These are phyloP conservation scores for Ramularia collo-cygni DNA, from an alignment of 2,329 filamentous ascomycete species.

Conservation along the genomic window DNA sequence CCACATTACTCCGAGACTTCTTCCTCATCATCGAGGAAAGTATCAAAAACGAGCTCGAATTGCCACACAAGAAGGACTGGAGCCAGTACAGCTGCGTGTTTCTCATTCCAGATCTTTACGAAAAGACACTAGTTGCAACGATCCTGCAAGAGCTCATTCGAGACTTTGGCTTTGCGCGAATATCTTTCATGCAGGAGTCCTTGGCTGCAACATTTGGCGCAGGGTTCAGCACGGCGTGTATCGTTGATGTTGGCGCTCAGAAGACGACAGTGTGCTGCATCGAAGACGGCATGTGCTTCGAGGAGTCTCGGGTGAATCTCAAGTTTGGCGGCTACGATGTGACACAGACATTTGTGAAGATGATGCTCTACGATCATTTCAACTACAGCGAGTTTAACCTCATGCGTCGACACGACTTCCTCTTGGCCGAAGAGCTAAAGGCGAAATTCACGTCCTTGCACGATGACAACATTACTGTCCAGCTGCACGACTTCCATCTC, in stretches of 20 bases:
- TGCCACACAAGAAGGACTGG: slow-evolving; percentile 74
- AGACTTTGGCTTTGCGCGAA: slow-evolving; percentile 80
- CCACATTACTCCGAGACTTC: slow-evolving; percentile 78
- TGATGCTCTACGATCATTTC: slow-evolving; percentile 96
- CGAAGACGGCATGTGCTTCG: slow-evolving; percentile 89
- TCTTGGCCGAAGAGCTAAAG: slow-evolving; percentile 93
- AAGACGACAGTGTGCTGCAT: slow-evolving; percentile 97
- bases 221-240: slow-evolving; percentile 86
- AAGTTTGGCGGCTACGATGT: slow-evolving; percentile 92
- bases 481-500: slow-evolving; percentile 83
- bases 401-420: slow-evolving; percentile 79
- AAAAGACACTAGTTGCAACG: slow-evolving; percentile 83
- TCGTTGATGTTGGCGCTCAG: slow-evolving; percentile 92
- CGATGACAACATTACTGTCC: slow-evolving; percentile 81
- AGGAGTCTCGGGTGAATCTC: slow-evolving; percentile 89
- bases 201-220: slow-evolving; percentile 91
- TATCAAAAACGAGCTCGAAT: slow-evolving; percentile 73
- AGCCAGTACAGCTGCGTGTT: slow-evolving; percentile 93
- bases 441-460: slow-evolving; percentile 87
- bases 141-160: slow-evolving; percentile 77
- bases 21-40: slow-evolving; percentile 81
- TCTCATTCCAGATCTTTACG: slow-evolving; percentile 92
- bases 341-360: slow-evolving; percentile 90
- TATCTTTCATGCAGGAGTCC: slow-evolving; percentile 95
- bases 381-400: slow-evolving; percentile 94